Percentiles rank a stretch among this genome's conserved stretches.
phyloP scores from a whole-genome alignment of 139 green algal species.

The Microglena sp. region DNA sequence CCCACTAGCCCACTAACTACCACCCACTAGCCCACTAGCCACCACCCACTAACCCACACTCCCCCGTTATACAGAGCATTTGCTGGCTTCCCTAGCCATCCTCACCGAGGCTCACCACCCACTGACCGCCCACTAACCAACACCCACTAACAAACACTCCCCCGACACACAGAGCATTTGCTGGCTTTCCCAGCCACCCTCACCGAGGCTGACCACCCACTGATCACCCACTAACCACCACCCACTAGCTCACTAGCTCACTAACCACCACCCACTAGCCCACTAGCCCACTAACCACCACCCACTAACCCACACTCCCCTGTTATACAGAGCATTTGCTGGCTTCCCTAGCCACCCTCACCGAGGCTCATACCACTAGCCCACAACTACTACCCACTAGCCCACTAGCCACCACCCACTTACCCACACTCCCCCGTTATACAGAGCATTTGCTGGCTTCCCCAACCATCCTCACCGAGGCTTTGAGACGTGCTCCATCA shows the following conservation, averaged over 20 bases:
- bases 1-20: too few species aligned
- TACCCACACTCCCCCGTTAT: background rate
- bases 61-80: too few species aligned
- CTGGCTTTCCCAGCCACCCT: too few species aligned
- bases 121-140: too few species aligned
- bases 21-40: too few species aligned
- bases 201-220: background rate
- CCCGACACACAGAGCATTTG: too few species aligned
- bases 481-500: slow-evolving; percentile 87
- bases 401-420: background rate
- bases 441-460: slow-evolving; percentile 45
- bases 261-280: background rate
- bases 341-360: too few species aligned
- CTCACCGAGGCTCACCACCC: too few species aligned
- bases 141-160: too few species aligned
- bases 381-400: background rate
- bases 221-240: background rate
- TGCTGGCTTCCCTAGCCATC: too few species aligned
- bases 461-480: slow-evolving; percentile 79
- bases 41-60: too few species aligned
- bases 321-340: too few species aligned
- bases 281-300: background rate
- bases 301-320: background rate
- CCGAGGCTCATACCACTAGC: background rate
- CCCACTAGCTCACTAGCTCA: background rate